Evolutionary conservation across 345 rosid species (phyloP).

Genomic region (Eucalyptus cloeziana): DNA sequence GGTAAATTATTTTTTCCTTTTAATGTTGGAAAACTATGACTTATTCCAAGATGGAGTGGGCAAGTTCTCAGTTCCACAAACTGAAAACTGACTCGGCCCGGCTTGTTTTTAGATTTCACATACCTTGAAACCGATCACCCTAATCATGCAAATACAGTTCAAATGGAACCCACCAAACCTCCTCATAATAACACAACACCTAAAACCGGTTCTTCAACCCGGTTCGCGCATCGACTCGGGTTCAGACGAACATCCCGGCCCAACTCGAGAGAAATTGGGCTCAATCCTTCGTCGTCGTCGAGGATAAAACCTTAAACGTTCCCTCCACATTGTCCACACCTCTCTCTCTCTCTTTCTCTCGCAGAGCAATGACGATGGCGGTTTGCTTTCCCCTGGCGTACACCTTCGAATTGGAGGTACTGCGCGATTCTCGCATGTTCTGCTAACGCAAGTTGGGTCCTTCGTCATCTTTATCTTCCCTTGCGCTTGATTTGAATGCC

Average conservation of each 20-base stretch:
- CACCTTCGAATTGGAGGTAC: neutral
- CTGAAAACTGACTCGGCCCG: accelerated
- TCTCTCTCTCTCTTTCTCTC: neutral
- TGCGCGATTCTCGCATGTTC: neutral
- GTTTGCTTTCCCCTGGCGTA: neutral
- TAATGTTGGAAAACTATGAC: neutral
- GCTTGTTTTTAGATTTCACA: no score
- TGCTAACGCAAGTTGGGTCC: neutral
- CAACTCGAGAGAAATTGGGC: neutral
- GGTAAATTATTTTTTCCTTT: neutral
- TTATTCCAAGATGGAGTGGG: accelerated
- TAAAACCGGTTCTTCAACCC: neutral
- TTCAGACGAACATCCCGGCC: neutral
- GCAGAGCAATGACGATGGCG: neutral
- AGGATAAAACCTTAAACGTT: neutral
- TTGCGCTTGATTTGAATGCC: neutral
- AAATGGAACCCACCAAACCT: neutral
- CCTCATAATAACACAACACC: neutral
- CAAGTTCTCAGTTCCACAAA: neutral
- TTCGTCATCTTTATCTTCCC: neutral
- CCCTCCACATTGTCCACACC: neutral
- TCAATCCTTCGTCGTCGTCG: neutral
- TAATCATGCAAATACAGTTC: neutral
- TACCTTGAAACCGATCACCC: neutral
- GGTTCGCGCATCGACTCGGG: neutral